These are phyloP conservation scores for Aspergillus sp. DNA, from an alignment of 2,329 filamentous ascomycete genomes.

Conservation along the genomic window DNA sequence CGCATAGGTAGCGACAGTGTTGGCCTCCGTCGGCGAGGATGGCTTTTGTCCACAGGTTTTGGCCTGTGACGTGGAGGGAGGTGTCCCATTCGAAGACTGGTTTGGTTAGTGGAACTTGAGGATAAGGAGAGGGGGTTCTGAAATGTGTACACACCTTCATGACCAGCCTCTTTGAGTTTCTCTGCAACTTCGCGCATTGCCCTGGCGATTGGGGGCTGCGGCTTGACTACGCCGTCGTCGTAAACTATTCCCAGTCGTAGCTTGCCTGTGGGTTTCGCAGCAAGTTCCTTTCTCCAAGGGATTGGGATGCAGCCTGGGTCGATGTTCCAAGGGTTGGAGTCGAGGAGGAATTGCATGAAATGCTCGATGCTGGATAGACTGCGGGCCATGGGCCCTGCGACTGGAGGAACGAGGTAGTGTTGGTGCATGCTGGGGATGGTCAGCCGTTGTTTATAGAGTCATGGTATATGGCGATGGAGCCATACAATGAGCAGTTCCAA, in stretches of 20 bases:
- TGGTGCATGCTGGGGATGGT: conserved; percentile 44
- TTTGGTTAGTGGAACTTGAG: background rate
- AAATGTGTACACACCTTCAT: conserved; percentile 35
- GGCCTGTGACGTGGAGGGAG: conserved; percentile 23
- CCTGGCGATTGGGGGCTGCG: conserved; percentile 60
- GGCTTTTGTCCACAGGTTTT: conserved; percentile 32
- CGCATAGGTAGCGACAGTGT: conserved; percentile 27
- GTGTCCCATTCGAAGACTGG: conserved; percentile 37
- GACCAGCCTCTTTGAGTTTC: conserved; percentile 60
- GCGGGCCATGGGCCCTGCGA: conserved; percentile 30
- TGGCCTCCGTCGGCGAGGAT: conserved; percentile 35
- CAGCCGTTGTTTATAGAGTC: background rate
- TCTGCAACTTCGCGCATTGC: conserved; percentile 53
- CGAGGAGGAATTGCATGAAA: conserved; percentile 30
- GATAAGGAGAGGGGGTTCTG: background rate
- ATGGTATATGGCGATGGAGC: background rate
- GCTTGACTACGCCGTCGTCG: conserved; percentile 61
- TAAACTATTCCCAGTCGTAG: conserved; percentile 62
- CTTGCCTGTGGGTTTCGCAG: conserved; percentile 39
- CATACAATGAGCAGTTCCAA: conserved; percentile 28
- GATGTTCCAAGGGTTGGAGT: conserved; percentile 25
- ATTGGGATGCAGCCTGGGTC: conserved; percentile 47
- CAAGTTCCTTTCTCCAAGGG: conserved; percentile 28
- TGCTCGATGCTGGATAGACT: conserved; percentile 28
- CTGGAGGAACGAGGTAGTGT: conserved; percentile 31